Evolutionary conservation across 345 rosid genomes (phyloP), one percentile per base, ranked within the genome.

Genomic region (Boechera retrofracta): DNA sequence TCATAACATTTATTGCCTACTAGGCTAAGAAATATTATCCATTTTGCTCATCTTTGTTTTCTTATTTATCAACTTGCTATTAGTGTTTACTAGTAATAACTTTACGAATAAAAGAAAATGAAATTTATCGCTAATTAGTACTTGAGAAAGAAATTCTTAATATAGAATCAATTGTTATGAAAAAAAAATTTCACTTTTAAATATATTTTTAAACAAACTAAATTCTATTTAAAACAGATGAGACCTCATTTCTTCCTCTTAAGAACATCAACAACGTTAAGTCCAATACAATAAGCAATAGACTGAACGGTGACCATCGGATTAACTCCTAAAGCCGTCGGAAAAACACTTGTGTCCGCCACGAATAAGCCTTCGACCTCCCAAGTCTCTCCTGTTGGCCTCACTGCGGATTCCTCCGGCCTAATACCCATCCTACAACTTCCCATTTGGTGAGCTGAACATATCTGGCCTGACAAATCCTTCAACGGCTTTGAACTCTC

Each of bases 361-460:
- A 93, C 79, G 55, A 77, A 91, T 69, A 91, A 67, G 29, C 91
- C 91, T 44, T 88, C 87, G 1, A 91, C 83, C 59, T 89, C 96
- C 97, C 97, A 91, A 41, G 93, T 86, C 80, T 93, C 96, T 3
- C 97, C 96, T 77, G 71, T 86, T 39, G 88, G 85, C 62, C 76
- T 81, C 86, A 93, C 97, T 10, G 80, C 96, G 0, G 97, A 91
- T 18, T 59, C 71, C 61, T 75, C 83, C 2, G 89, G 89, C 28
- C 81, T 82, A 4, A 75, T 70, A 12, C 97, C 98, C 96, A 93
- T 91, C 72, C 94, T 80, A 79, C 96, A 93, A 66, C 96, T 93
- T 24, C 95, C 97, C 97, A 91, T 91, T 80, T 93, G 96, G 78
- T 93, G 97, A 48, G 97, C 97, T 35, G 98, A 93, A 75, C 89